Evolutionary conservation across 2,329 filamentous ascomycete species (phyloP), one percentile per base, ranked within the genome.

Genomic region (Xylaria sp.): DNA sequence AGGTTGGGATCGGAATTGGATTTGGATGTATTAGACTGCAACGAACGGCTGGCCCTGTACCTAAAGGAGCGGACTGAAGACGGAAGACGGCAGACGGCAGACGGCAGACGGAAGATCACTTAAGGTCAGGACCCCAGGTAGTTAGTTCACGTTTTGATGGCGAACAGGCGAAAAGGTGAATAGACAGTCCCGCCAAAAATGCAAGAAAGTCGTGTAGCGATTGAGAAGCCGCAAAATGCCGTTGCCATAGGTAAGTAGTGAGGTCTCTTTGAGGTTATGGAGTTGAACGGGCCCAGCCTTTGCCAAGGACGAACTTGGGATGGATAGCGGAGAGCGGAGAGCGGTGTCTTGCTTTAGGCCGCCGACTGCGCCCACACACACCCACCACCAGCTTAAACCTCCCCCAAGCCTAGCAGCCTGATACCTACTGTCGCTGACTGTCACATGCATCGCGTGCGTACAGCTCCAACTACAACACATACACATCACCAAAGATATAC

Each of bases 21-120:
- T n/a, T n/a, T n/a, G 18, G 45, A 51, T 29, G 39, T 50, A 46
- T 50, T 47, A 46, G 44, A 52, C 34, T 46, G 39, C 50, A 58
- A 53, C 52, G 38, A 60, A 37, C 19, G 51, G 19, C 20, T 42
- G 19, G 37, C 34, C 13, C 29, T 44, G 44, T 48, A n/a, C 40
- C n/a, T 19, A 18, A 49, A 18, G n/a, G 40, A 37, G 13, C n/a
- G 17, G 21, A 13, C 11, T 34, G 16, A 34, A 34, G 8, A 13
- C 9, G 29, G 29, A 34, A 13, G 29, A 34, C 29, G n/a, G n/a
- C n/a, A n/a, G n/a, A n/a, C n/a, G n/a, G 13, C n/a, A 16, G 21
- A 13, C 11, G 11, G 16, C 11, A 34, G 8, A 13, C 9, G 29
- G 29, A 34, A 13, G 29, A 34, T 13, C 16, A 13, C 11, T 13